phyloP scores from a whole-genome alignment of 352 stramenopile genomes.

The Thalassiosira livingstoniorum region DNA sequence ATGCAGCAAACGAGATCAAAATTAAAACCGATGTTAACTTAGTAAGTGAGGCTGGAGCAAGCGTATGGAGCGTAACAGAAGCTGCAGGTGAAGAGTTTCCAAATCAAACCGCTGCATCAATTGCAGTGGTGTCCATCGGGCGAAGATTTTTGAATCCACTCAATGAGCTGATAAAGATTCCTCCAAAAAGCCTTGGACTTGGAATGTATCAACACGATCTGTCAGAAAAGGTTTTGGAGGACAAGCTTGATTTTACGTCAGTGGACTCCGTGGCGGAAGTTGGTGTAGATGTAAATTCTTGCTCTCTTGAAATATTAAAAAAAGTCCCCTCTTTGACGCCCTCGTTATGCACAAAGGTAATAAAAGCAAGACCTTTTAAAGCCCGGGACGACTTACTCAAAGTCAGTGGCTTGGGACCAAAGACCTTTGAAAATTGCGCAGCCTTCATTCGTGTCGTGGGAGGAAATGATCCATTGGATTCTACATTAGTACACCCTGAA shows the following conservation, averaged over 20 bases:
- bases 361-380: slow-evolving; percentile 57
- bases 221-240: slow-evolving; percentile 61
- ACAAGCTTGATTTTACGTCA: slow-evolving; percentile 56
- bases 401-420: slow-evolving; percentile 63
- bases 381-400: slow-evolving; percentile 59
- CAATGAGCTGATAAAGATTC: slow-evolving; percentile 73
- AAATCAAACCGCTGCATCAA: slow-evolving; percentile 47
- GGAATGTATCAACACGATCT: slow-evolving; percentile 83
- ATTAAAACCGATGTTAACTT: slow-evolving; percentile 61
- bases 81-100: slow-evolving; percentile 65
- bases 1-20: slow-evolving; percentile 26
- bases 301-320: slow-evolving; percentile 55
- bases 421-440: slow-evolving; percentile 74
- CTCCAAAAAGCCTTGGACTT: slow-evolving; percentile 64
- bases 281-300: slow-evolving; percentile 64
- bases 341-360: slow-evolving; percentile 52
- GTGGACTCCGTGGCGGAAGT: slow-evolving; percentile 66
- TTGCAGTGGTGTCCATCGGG: slow-evolving; percentile 75
- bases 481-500: slow-evolving; percentile 69
- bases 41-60: slow-evolving; percentile 73
- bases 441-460: slow-evolving; percentile 59
- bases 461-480: slow-evolving; percentile 61
- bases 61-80: slow-evolving; percentile 74
- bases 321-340: slow-evolving; percentile 62
- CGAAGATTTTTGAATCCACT: slow-evolving; percentile 70